Conservation (phyloP, 805 yeast species). For the Yarrowia sp. region DNA sequence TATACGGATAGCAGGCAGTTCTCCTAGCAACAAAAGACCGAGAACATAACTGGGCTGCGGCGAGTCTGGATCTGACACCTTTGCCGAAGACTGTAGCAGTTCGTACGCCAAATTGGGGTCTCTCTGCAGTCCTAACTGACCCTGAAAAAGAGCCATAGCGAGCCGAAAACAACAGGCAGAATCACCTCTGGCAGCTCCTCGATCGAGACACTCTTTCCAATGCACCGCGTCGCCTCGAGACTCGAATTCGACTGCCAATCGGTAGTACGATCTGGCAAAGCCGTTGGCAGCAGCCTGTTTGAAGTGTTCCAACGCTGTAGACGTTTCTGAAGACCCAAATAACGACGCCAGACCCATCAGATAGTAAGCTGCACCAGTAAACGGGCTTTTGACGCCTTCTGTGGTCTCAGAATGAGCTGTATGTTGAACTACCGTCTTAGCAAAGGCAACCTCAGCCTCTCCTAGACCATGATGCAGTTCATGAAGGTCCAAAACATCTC, state of each 20-base stretch:
- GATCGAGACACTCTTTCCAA: slow-evolving; percentile 37
- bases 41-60: slow-evolving; percentile 41
- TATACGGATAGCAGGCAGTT: slow-evolving; percentile 30
- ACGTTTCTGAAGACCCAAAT: slow-evolving; percentile 35
- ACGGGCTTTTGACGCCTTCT: slow-evolving; percentile 16
- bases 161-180: slow-evolving; percentile 42
- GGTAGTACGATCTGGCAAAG: slow-evolving; percentile 39
- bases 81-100: slow-evolving; percentile 34
- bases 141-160: slow-evolving; percentile 38
- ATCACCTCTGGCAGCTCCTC: slow-evolving; percentile 40
- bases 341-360: slow-evolving; percentile 34
- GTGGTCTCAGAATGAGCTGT: slow-evolving; percentile 28
- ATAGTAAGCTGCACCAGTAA: slow-evolving; percentile 35
- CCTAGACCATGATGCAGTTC: slow-evolving; percentile 35
- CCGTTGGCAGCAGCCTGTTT: slow-evolving; percentile 37
- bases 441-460: slow-evolving; percentile 30
- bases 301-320: slow-evolving; percentile 33
- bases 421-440: slow-evolving; percentile 30
- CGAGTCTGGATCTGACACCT: slow-evolving; percentile 39
- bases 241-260: slow-evolving; percentile 39
- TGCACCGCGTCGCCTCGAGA: slow-evolving; percentile 34
- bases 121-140: slow-evolving; percentile 35
- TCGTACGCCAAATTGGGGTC: slow-evolving; percentile 33
- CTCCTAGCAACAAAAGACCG: slow-evolving; percentile 40
- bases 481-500: slow-evolving; percentile 34